phyloP scores from a whole-genome alignment of 495 filamentous ascomycete species.

The Neurospora sp. region DNA sequence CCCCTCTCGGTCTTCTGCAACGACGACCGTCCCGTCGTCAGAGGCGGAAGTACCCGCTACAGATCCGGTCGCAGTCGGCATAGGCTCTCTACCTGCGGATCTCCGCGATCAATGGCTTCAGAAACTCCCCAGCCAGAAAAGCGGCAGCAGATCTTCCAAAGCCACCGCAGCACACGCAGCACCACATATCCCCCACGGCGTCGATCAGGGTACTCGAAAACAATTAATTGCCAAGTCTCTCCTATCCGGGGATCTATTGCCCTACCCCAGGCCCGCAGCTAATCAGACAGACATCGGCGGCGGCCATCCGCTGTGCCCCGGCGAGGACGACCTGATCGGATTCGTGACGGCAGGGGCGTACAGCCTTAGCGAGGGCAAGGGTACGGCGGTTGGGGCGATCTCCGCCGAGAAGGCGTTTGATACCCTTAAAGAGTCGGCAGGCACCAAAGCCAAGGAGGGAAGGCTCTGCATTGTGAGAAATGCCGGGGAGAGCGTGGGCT shows the following conservation, averaged over 20 bases:
- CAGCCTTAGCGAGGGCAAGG: constrained; percentile 65
- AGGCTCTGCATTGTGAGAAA: constrained; percentile 71
- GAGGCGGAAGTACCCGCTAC: constrained; percentile 34
- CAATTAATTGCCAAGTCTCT: constrained; percentile 44
- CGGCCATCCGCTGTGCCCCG: constrained; percentile 53
- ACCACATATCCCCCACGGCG: constrained; percentile 12
- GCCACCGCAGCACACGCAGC: not conserved
- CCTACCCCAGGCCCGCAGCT: constrained; percentile 12
- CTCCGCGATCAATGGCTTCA: constrained; percentile 38
- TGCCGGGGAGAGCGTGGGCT: constrained; percentile 63
- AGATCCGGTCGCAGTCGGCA: constrained; percentile 8
- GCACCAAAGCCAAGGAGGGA: constrained; percentile 13
- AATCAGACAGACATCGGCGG: constrained; percentile 29
- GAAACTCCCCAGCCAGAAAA: constrained; percentile 9
- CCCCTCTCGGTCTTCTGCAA: constrained; percentile 11
- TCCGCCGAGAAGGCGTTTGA: constrained; percentile 46
- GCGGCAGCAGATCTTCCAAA: not conserved
- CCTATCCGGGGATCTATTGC: constrained; percentile 17
- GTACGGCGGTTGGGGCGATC: constrained; percentile 65
- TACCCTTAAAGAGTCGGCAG: constrained; percentile 3
- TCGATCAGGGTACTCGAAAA: constrained; percentile 35
- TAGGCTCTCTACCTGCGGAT: constrained; percentile 19
- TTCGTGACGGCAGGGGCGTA: constrained; percentile 86
- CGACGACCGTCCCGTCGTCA: constrained; percentile 9
- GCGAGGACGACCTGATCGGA: constrained; percentile 71